Conservation (phyloP, 768 basidiomycete genomes). For the Kwoniella newhampshirensis region DNA sequence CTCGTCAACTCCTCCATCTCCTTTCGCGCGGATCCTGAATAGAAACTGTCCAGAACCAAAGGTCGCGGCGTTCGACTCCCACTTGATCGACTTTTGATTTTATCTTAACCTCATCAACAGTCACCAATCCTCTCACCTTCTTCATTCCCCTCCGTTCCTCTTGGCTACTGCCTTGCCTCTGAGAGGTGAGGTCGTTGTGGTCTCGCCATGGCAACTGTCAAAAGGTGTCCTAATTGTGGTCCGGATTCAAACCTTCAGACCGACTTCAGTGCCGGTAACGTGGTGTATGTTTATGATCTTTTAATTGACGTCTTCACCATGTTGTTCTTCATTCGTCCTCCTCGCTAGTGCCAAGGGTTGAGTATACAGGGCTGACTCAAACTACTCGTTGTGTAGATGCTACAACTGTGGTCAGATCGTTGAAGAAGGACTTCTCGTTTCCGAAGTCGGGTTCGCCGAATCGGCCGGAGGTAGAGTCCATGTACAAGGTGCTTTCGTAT, state of each 20-base stretch:
- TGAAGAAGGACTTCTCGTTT: conserved; percentile 90
- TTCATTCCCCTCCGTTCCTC: neutral
- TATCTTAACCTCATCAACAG: too few relatives aligned
- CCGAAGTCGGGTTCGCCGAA: conserved; percentile 94
- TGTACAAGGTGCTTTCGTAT: conserved; percentile 91
- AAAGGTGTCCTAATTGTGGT: conserved; percentile 20
- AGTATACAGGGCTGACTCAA: neutral
- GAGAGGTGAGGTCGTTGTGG: too few relatives aligned
- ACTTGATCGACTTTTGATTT: too few relatives aligned
- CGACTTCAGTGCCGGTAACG: conserved; percentile 23
- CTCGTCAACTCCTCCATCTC: too few relatives aligned
- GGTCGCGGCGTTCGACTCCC: too few relatives aligned
- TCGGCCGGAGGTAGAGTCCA: conserved; percentile 86
- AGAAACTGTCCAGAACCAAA: too few relatives aligned
- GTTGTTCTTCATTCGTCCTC: neutral
- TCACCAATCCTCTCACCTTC: too few relatives aligned
- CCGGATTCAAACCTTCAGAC: conserved; percentile 13
- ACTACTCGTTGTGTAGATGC: conserved; percentile 26
- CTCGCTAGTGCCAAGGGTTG: too few relatives aligned
- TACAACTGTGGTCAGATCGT: conserved; percentile 75
- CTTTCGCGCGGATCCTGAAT: too few relatives aligned
- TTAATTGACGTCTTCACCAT: neutral
- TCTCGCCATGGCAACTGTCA: conserved; percentile 9
- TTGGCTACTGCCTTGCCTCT: neutral
- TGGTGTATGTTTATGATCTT: conserved; percentile 17